Evolutionary conservation across 1,284 basidiomycete genomes (phyloP), one percentile per base, ranked within the genome.

Genomic region (Rugosomyces carneus): DNA sequence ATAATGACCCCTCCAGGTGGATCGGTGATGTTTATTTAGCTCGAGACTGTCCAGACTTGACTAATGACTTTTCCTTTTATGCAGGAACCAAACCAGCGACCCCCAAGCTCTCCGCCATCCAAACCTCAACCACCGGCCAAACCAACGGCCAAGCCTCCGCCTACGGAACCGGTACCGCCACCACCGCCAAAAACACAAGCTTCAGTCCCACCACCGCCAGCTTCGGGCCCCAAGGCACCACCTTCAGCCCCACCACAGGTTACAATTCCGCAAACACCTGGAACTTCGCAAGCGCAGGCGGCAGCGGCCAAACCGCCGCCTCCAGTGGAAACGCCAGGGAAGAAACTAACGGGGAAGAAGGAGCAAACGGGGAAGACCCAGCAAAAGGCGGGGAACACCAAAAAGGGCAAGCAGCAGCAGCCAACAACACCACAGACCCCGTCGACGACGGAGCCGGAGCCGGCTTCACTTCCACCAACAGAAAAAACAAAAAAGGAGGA

Each of bases 1-100:
- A 29, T 46, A 7, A 37, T 39, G 37, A 57, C 47, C 40, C 48
- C 56, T 52, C 37, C 60, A 61, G 62, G 62, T 65, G 60, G 59
- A 59, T 61, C 56, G 60, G 61, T 64, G 58, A 62, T 56, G 40
- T 48, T 50, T 19, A 8, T 48, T 48, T 35, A 36, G 42, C 31
- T 21, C 16, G 13, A 26, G 21, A 8, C 18, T 31, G n/a, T 47
- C 37, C 19, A 43, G 40, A 38, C 42, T n/a, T 13, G 35, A 26
- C 49, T 53, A 11, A 52, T 35, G 15, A 47, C 13, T 18, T 8
- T 16, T 23, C 35, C 10, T 44, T 34, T 35, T 9, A 31, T 19
- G n/a, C 40, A 34, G 8, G 10, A 37, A 13, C 3, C 29, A 37
- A 37, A 4, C 7, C 35, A 2, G 13, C 4, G 35, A 2, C 7